These are phyloP conservation scores for Biscogniauxia mediterranea DNA, from an alignment of 2,329 filamentous ascomycete genomes.

Conservation along the genomic window DNA sequence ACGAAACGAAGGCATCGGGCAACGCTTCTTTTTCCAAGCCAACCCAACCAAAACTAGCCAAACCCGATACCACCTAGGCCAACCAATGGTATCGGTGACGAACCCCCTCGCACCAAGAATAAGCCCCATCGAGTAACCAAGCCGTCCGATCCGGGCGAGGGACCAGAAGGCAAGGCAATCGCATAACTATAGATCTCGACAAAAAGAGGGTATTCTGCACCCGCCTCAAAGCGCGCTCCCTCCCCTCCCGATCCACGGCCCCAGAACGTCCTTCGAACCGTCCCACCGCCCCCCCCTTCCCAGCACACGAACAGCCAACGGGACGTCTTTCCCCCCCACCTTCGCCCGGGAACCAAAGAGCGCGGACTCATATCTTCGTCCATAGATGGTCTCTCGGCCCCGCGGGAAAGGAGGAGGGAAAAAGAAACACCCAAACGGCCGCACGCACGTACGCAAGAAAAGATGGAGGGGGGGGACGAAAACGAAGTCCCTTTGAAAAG, in stretches of 20 bases:
- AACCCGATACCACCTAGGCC: neutral
- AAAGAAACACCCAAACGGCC: conserved; percentile 18
- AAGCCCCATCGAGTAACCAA: conserved; percentile 99
- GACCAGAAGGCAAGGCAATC: conserved; percentile 67
- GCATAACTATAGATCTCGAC: conserved; percentile 98
- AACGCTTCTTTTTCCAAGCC: neutral
- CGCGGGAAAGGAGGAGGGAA: conserved; percentile 5
- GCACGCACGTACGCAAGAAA: neutral
- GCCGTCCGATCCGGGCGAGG: conserved; percentile 18
- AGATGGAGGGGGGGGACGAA: conserved; percentile 12
- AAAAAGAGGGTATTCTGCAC: conserved; percentile 69
- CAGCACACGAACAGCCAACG: conserved; percentile 17
- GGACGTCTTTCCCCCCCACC: neutral
- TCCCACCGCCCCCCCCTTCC: conserved; percentile 16
- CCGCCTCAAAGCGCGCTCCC: conserved; percentile 46
- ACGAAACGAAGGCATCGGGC: conserved; percentile 2
- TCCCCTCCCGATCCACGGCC: conserved; percentile 36
- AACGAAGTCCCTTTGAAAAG: conserved; percentile 29
- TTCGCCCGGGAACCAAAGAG: conserved; percentile 30
- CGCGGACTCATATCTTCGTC: conserved; percentile 91
- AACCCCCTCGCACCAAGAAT: conserved; percentile 98
- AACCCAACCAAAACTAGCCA: no score
- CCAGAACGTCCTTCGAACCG: conserved; percentile 26
- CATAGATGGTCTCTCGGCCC: conserved; percentile 50
- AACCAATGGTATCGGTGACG: conserved; percentile 34